These are phyloP conservation scores for Odontarrhena argentea DNA, from an alignment of 345 rosid species.

Conservation along the genomic window DNA sequence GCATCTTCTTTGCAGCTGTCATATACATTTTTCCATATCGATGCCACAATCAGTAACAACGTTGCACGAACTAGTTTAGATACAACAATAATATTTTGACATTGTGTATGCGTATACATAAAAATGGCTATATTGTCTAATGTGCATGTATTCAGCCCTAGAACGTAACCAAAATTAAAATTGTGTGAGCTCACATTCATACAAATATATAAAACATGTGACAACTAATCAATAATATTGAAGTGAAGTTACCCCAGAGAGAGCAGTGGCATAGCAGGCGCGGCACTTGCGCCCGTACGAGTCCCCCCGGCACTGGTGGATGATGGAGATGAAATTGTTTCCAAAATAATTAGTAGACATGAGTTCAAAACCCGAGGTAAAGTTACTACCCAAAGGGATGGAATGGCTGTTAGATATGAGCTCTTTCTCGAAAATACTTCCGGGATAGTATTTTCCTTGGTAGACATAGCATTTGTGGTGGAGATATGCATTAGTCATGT, in stretches of 20 bases:
- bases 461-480: conserved; percentile 1
- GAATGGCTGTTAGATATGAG: not conserved
- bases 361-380: conserved; percentile 35
- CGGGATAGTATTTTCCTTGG: conserved; percentile 8
- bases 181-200: no score
- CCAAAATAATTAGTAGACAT: conserved; percentile 22
- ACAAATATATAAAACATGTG: not conserved
- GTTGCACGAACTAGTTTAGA: not conserved
- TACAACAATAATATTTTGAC: no score
- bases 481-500: conserved; percentile 2
- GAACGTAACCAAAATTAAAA: no score
- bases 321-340: conserved; percentile 35
- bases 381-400: not conserved
- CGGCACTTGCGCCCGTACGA: conserved; percentile 47
- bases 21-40: not conserved
- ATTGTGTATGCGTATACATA: no score
- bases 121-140: no score
- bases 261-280: conserved; percentile 44
- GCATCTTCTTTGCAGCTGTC: conserved; percentile 38
- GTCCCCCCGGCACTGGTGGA: conserved; percentile 59
- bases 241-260: conserved; percentile 30
- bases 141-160: no score
- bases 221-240: not conserved
- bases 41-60: not conserved
- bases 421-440: conserved; percentile 1